Conservation (phyloP, 345 rosid genomes). For the Salix suchowensis region DNA sequence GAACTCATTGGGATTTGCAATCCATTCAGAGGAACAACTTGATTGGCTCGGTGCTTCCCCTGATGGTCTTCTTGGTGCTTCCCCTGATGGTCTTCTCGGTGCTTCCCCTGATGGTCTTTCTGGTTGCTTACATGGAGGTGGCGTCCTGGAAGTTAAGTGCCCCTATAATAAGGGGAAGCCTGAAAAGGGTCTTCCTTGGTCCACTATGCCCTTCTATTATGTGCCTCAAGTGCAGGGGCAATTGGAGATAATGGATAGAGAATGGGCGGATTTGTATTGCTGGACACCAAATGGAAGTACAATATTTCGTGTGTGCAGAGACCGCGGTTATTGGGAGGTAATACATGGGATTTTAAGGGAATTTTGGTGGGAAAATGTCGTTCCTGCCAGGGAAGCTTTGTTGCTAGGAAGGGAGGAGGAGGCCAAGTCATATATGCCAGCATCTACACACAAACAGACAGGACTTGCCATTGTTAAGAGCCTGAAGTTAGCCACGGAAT, state of each 20-base stretch:
- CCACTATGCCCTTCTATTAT: constrained; percentile 74
- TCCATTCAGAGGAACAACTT: constrained; percentile 52
- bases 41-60: constrained; percentile 96
- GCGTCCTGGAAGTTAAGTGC: constrained; percentile 87
- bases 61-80: constrained; percentile 86
- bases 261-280: constrained; percentile 86
- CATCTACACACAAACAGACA: constrained; percentile 60
- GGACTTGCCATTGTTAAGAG: constrained; percentile 66
- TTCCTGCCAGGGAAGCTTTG: constrained; percentile 76
- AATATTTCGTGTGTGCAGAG: constrained; percentile 61
- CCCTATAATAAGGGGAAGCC: constrained; percentile 95
- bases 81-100: constrained; percentile 88
- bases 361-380: constrained; percentile 88
- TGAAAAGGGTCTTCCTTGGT: constrained; percentile 74
- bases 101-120: constrained; percentile 90
- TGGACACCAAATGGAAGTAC: constrained; percentile 94
- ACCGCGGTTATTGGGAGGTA: constrained; percentile 62
- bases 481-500: constrained; percentile 51
- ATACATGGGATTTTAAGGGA: constrained; percentile 61
- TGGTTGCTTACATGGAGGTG: constrained; percentile 52
- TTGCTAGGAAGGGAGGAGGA: constrained; percentile 49
- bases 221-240: constrained; percentile 98
- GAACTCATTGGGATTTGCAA: constrained; percentile 62
- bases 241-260: constrained; percentile 86
- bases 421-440: constrained; percentile 49